Evolutionary conservation across 441 rosid genomes (phyloP).

Genomic region (Breynia disticha): DNA sequence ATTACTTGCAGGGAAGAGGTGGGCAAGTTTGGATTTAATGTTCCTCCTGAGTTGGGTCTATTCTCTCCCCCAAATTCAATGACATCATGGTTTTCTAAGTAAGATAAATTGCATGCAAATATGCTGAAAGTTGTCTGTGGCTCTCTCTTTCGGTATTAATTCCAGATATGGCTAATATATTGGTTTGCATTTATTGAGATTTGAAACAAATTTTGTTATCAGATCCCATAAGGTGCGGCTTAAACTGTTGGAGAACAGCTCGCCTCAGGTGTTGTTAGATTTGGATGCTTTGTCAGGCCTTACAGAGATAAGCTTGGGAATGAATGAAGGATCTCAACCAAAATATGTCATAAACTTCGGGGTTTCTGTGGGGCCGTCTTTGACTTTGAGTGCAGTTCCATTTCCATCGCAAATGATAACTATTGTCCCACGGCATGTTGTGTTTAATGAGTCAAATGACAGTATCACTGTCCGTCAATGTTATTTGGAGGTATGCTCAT

Average conservation of each 20-base stretch:
- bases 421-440: constrained; percentile 68
- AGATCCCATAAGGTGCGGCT: constrained; percentile 67
- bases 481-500: constrained; percentile 59
- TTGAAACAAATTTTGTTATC: not conserved
- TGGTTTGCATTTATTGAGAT: not conserved
- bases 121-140: not conserved
- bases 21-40: constrained; percentile 33
- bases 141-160: too few species aligned
- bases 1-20: constrained; percentile 53
- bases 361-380: constrained; percentile 54
- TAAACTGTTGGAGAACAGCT: constrained; percentile 41
- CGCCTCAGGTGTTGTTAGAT: constrained; percentile 60
- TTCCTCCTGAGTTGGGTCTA: constrained; percentile 67
- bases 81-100: constrained; percentile 76
- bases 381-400: constrained; percentile 32
- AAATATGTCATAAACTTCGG: constrained; percentile 68
- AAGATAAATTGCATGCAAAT: constrained; percentile 19
- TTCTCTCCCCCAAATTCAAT: constrained; percentile 58
- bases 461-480: constrained; percentile 65
- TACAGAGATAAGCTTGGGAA: constrained; percentile 71
- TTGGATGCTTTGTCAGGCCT: constrained; percentile 86
- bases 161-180: too few species aligned
- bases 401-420: constrained; percentile 64
- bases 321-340: constrained; percentile 41
- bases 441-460: constrained; percentile 64